Evolutionary conservation across 164 flowering plant genomes (phyloP), one percentile per base, ranked within the genome.

Genomic region (Macadamia tetraphylla): DNA sequence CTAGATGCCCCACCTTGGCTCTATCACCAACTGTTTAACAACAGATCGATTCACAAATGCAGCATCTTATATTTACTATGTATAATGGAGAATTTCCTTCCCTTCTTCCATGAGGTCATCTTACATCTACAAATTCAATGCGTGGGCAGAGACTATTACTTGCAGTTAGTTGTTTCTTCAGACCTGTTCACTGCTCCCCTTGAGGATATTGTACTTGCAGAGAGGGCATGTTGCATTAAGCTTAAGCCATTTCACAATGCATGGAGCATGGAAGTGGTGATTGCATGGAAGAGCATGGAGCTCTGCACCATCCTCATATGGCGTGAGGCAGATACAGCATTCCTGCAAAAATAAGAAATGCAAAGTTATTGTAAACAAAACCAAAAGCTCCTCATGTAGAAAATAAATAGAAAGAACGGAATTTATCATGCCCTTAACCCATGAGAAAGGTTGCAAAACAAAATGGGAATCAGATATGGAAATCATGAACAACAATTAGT

Each of bases 191-290:
- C 84, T 87, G 67, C 60, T 81, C 60, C 88, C 87, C 74, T 88
- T 88, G 72, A 87, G 84, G 67, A 87, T 87, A 73, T 87, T 83
- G 83, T 76, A 87, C 79, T 87, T 87, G 87, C 92, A 87, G 57
- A 87, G 88, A 6, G 92, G 92, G 61, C 92, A 88, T 62, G 90
- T 88, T 12, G 90, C 90, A 60, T 86, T 88, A 85, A 88, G 82
- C 83, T 88, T 86, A 9, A 88, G 88, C 93, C 93, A 88, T 73
- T 86, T 88, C 70, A 70, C 85, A 4, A 88, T 86, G 78, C 93
- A 88, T 18, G 82, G 63, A 6, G 79, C 65, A 65, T 88, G 93
- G 74, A 86, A 88, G 76, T 86, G 88, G 71, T 88, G 93, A 69
- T 77, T 85, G 75, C 93, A 88, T 0, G 87, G 93, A 12, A 88